A percentile compares a stretch with the other conserved stretches of the same genome.
Conservation (phyloP, 257 asterid species). For the Jasminum sambac region DNA sequence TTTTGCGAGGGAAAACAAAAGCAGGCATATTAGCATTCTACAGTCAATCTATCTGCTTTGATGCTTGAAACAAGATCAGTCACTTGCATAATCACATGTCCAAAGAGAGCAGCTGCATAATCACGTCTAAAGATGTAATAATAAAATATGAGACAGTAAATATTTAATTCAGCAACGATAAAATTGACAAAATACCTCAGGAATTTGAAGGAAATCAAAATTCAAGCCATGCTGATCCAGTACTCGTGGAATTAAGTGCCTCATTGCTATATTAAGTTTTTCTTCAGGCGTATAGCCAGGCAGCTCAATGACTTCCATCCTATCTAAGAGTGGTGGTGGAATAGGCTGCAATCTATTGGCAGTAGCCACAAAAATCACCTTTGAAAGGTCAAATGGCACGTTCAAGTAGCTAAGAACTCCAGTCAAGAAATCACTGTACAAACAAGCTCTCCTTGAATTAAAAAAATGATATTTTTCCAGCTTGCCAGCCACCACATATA, state of each 20-base stretch:
- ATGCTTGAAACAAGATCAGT: constrained; percentile 5
- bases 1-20: not conserved
- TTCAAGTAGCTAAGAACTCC: constrained; percentile 73
- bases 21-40: not conserved
- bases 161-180: not conserved
- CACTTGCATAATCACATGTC: constrained; percentile 18
- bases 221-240: constrained; percentile 95
- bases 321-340: constrained; percentile 92
- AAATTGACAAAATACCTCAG: constrained; percentile 60
- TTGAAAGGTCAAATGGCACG: constrained; percentile 96
- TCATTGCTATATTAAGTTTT: constrained; percentile 86
- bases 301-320: constrained; percentile 98
- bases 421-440: constrained; percentile 56
- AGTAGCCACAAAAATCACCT: constrained; percentile 96
- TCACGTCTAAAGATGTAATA: constrained; percentile 4
- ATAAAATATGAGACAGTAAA: constrained; percentile 23
- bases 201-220: constrained; percentile 86
- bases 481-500: not conserved
- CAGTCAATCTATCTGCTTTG: constrained; percentile 1
- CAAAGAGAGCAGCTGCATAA: constrained; percentile 16
- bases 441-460: constrained; percentile 19
- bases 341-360: constrained; percentile 93
- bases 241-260: constrained; percentile 90
- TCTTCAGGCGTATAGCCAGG: constrained; percentile 99
- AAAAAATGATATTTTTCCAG: constrained; percentile 10